phyloP scores from a whole-genome alignment of 108 stramenopile genomes.

The Pelagomonas calceolata region DNA sequence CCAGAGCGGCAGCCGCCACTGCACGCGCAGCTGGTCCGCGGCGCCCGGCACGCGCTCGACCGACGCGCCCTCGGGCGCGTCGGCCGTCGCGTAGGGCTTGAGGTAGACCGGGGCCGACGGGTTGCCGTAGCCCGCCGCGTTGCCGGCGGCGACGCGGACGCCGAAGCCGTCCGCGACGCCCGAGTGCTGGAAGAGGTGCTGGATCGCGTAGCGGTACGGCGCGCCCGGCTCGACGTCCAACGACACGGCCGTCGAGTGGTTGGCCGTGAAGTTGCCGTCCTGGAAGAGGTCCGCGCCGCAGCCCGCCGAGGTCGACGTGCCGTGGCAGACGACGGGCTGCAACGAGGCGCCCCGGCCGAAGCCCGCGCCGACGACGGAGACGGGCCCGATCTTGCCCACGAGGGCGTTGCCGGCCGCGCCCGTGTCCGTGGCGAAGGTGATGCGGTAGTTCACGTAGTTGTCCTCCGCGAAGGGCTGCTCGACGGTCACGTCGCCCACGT shows the following conservation, averaged over 20 bases:
- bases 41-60: slow-evolving; percentile 31
- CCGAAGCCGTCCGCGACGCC: slow-evolving; percentile 37
- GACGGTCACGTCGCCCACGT: slow-evolving; percentile 40
- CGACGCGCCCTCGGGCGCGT: slow-evolving; percentile 36
- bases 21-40: slow-evolving; percentile 26
- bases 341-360: no score
- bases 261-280: no score
- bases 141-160: slow-evolving; percentile 46
- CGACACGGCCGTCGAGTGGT: slow-evolving; percentile 6
- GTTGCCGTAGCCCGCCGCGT: slow-evolving; percentile 33
- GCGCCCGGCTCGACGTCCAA: slow-evolving; percentile 21
- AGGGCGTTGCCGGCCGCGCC: no score
- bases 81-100: slow-evolving; percentile 44
- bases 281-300: no score
- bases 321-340: neutral
- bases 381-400: neutral
- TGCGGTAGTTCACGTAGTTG: neutral
- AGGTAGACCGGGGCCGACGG: slow-evolving; percentile 33
- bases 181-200: slow-evolving; percentile 36
- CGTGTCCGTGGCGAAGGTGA: slow-evolving; percentile 13
- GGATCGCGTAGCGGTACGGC: slow-evolving; percentile 35
- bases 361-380: slow-evolving; percentile 9
- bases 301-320: neutral
- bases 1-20: slow-evolving; percentile 38
- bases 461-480: neutral